These are phyloP conservation scores for Mangifera indica DNA, from an alignment of 345 rosid species.

Conservation along the genomic window DNA sequence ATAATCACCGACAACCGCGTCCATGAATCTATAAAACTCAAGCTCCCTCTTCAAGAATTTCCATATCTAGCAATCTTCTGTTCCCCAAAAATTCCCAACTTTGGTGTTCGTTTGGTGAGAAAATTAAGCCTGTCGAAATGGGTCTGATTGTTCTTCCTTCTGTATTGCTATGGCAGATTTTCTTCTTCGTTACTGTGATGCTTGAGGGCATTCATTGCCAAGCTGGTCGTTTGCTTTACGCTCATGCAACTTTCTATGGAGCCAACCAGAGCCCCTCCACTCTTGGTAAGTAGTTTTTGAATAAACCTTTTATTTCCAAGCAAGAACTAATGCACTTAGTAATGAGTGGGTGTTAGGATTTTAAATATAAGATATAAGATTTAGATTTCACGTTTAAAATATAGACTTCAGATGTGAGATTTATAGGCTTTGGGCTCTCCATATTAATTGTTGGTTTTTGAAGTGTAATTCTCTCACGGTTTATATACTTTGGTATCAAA, in stretches of 20 bases:
- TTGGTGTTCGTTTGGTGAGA: neutral
- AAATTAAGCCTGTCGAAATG: neutral
- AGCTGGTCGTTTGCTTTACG: conserved; percentile 43
- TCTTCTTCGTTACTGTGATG: conserved; percentile 7
- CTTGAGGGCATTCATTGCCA: conserved; percentile 22
- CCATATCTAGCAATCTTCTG: neutral
- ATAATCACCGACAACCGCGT: conserved; percentile 40
- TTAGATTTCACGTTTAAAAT: too few species aligned
- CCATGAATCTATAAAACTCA: conserved; percentile 1
- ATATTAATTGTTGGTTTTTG: too few species aligned
- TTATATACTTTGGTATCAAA: too few species aligned
- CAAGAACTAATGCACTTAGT: too few species aligned
- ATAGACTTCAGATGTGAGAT: too few species aligned
- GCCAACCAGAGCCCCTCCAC: conserved; percentile 69
- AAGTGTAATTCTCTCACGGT: too few species aligned
- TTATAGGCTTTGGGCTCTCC: too few species aligned
- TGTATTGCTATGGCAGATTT: conserved; percentile 17
- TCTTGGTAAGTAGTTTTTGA: conserved; percentile 78
- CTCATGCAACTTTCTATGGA: conserved; percentile 77
- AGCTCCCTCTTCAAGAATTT: conserved; percentile 1
- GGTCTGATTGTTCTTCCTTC: conserved; percentile 2
- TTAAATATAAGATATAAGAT: too few species aligned
- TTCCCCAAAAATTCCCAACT: neutral
- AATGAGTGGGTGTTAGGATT: too few species aligned
- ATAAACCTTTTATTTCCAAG: too few species aligned